Evolutionary conservation across 2,329 filamentous ascomycete genomes (phyloP).

Genomic region (Scolecobasidium constrictum): DNA sequence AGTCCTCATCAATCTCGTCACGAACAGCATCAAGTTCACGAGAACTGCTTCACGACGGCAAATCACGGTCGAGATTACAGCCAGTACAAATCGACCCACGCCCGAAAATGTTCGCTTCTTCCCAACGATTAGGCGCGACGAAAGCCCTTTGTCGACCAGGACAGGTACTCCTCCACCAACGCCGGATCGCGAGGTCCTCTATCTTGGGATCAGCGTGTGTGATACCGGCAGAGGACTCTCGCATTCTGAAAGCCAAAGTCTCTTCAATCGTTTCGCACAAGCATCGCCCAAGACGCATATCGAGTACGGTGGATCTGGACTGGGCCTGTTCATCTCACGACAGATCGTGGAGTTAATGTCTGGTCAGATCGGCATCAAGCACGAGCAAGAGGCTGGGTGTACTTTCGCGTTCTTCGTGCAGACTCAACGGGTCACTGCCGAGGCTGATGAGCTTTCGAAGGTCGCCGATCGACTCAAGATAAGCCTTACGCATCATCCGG

Average conservation of each 20-base stretch:
- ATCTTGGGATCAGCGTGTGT: slow-evolving; percentile 10
- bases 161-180: not conserved
- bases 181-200: slow-evolving; percentile 10
- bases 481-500: not conserved
- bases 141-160: slow-evolving; percentile 8
- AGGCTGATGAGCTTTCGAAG: not conserved
- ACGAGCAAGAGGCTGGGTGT: slow-evolving; percentile 46
- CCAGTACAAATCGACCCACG: slow-evolving; percentile 12
- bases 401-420: slow-evolving; percentile 59
- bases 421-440: slow-evolving; percentile 4
- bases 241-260: slow-evolving; percentile 39
- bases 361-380: slow-evolving; percentile 57
- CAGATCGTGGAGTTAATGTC: slow-evolving; percentile 58
- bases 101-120: slow-evolving; percentile 11
- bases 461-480: not conserved
- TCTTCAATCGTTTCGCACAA: slow-evolving; percentile 62
- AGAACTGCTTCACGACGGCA: not conserved
- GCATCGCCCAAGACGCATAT: slow-evolving; percentile 52
- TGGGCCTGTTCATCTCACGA: slow-evolving; percentile 56
- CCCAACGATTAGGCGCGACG: slow-evolving; percentile 8
- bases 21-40: slow-evolving; percentile 10
- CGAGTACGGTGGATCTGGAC: slow-evolving; percentile 7
- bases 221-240: slow-evolving; percentile 37
- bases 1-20: slow-evolving; percentile 9
- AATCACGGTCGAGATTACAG: slow-evolving; percentile 18